Evolutionary conservation across 2,329 filamentous ascomycete genomes (phyloP), one percentile per base, ranked within the genome.

Genomic region (Sporothrix pallida): DNA sequence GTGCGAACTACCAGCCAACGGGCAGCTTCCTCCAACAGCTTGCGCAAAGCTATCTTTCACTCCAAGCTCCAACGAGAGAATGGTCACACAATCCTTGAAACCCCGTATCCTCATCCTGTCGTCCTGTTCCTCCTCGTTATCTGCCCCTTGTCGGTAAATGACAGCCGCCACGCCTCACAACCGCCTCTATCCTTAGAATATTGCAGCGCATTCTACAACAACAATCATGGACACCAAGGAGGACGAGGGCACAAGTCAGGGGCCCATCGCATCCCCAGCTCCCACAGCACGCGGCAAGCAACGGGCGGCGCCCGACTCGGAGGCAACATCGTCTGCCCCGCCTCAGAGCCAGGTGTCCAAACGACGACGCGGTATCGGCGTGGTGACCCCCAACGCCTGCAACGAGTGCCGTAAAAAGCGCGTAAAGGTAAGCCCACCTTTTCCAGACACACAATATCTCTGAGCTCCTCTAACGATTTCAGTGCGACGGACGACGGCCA

Each of bases 401-500:
- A 89, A 86, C 20, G 88, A 89, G 78, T 89, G 88, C 77, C 85
- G 87, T 72, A 89, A 89, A 81, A 89, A 89, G 80, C 87, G 88
- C 73, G 87, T 88, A 77, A 89, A 89, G 84, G 87, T 88, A 81
- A 48, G 74, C 1, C 2, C 20, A 4, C 44, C 68, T 20, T 13
- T 15, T 23, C 12, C 8, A 42, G 3, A 42, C 60, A 31, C 13
- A 44, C 26, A 9, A 3, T 65, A 9, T 7, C 12, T n/a, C 44
- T 67, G 5, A 15, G 31, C 15, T 37, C 46, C 65, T 44, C 17
- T 48, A n/a, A 67, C 37, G 2, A 6, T 0, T 13, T 31, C 56
- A 89, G 88, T 91, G 89, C 77, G 89, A 91, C 77, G 89, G 89
- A 7, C 82, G 86, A 68, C 84, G 78, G 44, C 88, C 88, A 2